These are phyloP conservation scores for Cercospora janseana DNA, from an alignment of 2,329 filamentous ascomycete species.

Conservation along the genomic window DNA sequence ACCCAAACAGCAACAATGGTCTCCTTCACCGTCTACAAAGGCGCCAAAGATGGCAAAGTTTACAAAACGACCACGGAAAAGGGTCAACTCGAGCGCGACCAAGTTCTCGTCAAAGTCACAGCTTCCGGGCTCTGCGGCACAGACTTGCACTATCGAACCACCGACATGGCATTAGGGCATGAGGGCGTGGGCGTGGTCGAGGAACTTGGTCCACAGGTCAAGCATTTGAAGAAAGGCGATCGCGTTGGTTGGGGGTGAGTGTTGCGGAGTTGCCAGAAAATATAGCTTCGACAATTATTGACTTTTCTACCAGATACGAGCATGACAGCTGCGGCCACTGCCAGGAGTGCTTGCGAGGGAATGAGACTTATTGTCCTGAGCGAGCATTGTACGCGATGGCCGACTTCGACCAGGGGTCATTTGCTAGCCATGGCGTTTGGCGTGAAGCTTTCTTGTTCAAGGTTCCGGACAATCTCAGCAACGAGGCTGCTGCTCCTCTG, in stretches of 20 bases:
- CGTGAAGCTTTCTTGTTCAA: slow-evolving; percentile 49
- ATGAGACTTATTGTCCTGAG: slow-evolving; percentile 47
- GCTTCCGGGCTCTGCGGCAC: slow-evolving; percentile 68
- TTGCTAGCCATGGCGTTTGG: slow-evolving; percentile 50
- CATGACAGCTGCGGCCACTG: slow-evolving; percentile 48
- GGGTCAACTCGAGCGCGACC: slow-evolving; percentile 49
- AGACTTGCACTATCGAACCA: slow-evolving; percentile 38
- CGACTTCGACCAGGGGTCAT: slow-evolving; percentile 49
- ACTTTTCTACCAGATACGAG: slow-evolving; percentile 35
- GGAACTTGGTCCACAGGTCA: slow-evolving; percentile 47
- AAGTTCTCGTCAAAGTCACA: slow-evolving; percentile 63
- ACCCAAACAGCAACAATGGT: slow-evolving; percentile 28
- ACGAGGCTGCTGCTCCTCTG: slow-evolving; percentile 50
- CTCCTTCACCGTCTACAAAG: slow-evolving; percentile 63
- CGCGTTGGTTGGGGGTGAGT: slow-evolving; percentile 50
- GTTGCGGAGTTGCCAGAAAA: background rate
- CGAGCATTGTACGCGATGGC: slow-evolving; percentile 46
- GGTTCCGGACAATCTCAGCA: slow-evolving; percentile 46
- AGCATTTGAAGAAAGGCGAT: slow-evolving; percentile 51
- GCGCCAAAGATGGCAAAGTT: slow-evolving; percentile 58
- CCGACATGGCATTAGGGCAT: slow-evolving; percentile 53
- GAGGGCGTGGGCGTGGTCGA: slow-evolving; percentile 56
- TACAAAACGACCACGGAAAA: slow-evolving; percentile 50
- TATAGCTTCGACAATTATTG: slow-evolving; percentile 26
- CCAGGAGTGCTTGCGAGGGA: slow-evolving; percentile 46